Base-by-base conservation (phyloP, 2,329 filamentous ascomycete genomes). In the Fusarium praegraminearum region DNA sequence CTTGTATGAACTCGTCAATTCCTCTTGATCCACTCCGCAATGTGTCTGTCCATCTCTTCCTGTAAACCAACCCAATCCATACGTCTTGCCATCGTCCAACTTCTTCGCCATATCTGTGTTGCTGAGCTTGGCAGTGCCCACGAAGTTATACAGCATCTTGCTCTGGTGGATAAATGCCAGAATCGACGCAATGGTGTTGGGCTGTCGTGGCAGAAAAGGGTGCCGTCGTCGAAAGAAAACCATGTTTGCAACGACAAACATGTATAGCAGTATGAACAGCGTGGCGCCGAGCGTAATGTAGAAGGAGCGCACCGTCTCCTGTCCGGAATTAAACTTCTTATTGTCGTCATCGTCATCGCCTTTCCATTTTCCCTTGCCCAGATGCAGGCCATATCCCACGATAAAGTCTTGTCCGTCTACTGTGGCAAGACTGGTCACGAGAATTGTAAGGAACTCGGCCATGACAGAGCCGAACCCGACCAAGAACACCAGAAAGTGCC, bases 121-220 rank as follows among this genome's bases (percentile, higher is more conserved):
- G 70, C 84, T 86, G 52, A 90, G 79, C 79, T 87, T 87, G 65
- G 90, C 87, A 24, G 90, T 93, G 43, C 87, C 89, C 16, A 93
- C 89, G 78, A 94, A 94, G 74, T 89, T 87, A 67, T 89, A 89
- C 46, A 94, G 81, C 92, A 94, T 94, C 79, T 91, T 92, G 77
- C 87, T 91, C 80, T 93, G 91, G 78, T 94, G 90, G 63, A 94
- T 91, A 75, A 91, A 94, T 0, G 91, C 91, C 56, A 95, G 83
- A 55, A 94, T 87, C 44, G 87, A 90, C 3, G 91, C 89, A 71
- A 95, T 94, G 22, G 91, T 93, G 72, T 90, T 93, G 6, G 92
- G 91, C 81, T 94, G 91, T 7, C 92, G 87, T 2, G 92, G 92
- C 58, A 94, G 81, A 78, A 94, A 94, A 4, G 91, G 87, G 57